Evolutionary conservation across 345 rosid species (phyloP).

Genomic region (Xanthoceras sorbifolium): DNA sequence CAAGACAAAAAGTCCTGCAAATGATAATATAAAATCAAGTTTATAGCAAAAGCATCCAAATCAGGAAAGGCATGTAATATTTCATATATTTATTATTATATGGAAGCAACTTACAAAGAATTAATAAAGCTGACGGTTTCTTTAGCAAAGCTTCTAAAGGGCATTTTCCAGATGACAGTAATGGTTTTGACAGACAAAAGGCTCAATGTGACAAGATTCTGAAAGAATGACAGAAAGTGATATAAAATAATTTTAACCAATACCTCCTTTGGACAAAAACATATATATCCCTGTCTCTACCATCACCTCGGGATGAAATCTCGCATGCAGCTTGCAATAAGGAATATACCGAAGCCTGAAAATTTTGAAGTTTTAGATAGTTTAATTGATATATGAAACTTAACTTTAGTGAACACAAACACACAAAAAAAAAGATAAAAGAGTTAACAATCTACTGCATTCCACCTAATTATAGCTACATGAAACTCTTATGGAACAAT

Average conservation of each 20-base stretch:
- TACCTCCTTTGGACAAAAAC: slow-evolving; percentile 89
- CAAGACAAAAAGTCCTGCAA: not conserved
- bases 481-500: not conserved
- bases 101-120: not conserved
- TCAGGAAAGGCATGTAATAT: not conserved
- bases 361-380: slow-evolving; percentile 33
- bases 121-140: not conserved
- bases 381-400: slow-evolving; percentile 18
- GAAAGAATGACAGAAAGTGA: not conserved
- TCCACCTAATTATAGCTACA: not conserved
- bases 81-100: not conserved
- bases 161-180: not conserved
- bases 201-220: slow-evolving; percentile 19
- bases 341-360: slow-evolving; percentile 83
- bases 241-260: not conserved
- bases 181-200: slow-evolving; percentile 2
- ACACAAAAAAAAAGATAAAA: not conserved
- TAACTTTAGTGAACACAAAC: not conserved
- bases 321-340: slow-evolving; percentile 89
- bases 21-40: not conserved
- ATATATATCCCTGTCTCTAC: slow-evolving; percentile 69
- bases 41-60: slow-evolving; percentile 1
- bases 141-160: not conserved
- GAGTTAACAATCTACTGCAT: not conserved
- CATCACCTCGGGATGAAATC: slow-evolving; percentile 75